Conservation (phyloP, 768 basidiomycete species). For the Macrolepiota albuminosa region DNA sequence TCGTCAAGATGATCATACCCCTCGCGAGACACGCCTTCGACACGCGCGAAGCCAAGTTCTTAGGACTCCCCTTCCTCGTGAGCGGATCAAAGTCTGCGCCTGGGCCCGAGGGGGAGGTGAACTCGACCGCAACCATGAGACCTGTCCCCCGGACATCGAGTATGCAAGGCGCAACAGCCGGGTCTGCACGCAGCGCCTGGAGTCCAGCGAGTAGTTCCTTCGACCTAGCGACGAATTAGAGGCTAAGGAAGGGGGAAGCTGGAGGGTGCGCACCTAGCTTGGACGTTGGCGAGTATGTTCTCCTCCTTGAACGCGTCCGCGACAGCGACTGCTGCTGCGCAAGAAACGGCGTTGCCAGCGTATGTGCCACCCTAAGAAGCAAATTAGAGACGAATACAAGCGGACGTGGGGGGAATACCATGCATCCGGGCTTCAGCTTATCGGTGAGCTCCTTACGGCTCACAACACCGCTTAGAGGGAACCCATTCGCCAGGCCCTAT, state of each 20-base stretch:
- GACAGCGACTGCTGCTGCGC: constrained; percentile 86
- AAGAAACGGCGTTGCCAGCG: constrained; percentile 88
- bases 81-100: constrained; percentile 40
- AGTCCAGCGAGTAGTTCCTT: constrained; percentile 65
- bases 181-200: constrained; percentile 48
- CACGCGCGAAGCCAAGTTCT: constrained; percentile 62
- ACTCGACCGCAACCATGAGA: constrained; percentile 85
- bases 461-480: constrained; percentile 87
- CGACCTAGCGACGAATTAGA: constrained; percentile 41
- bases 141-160: constrained; percentile 87
- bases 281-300: constrained; percentile 78
- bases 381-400: background rate
- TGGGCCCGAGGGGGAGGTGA: constrained; percentile 58
- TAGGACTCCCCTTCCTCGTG: constrained; percentile 24
- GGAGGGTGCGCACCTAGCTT: constrained; percentile 44
- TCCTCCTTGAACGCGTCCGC: constrained; percentile 78
- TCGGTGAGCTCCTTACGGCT: constrained; percentile 80
- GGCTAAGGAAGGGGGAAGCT: background rate
- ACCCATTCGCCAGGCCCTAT: constrained; percentile 85
- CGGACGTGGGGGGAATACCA: constrained; percentile 40
- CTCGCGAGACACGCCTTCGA: constrained; percentile 80
- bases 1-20: constrained; percentile 84
- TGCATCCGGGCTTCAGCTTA: constrained; percentile 69
- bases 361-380: constrained; percentile 73
- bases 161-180: constrained; percentile 51